These are phyloP conservation scores for Phytophthora pini DNA, from an alignment of 352 stramenopile species.

Conservation along the genomic window DNA sequence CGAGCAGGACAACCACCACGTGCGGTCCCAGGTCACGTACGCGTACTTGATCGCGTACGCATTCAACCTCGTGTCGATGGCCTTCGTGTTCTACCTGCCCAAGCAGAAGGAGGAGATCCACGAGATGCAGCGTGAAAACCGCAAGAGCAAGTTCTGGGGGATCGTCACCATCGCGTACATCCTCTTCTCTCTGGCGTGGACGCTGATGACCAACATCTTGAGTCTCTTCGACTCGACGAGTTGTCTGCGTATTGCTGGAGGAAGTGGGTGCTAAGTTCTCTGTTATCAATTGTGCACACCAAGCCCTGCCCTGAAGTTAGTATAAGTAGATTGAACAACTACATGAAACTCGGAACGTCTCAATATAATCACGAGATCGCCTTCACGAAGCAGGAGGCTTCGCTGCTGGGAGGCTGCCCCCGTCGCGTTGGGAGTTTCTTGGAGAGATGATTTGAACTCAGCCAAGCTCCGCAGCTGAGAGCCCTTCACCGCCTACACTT, in stretches of 20 bases:
- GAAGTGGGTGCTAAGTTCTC: conserved; percentile 42
- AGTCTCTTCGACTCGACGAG: conserved; percentile 57
- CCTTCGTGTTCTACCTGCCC: too few species aligned
- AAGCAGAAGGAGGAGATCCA: conserved; percentile 39
- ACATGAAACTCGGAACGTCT: too few species aligned
- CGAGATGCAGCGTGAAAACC: conserved; percentile 38
- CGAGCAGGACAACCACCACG: conserved; percentile 38
- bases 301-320: too few species aligned
- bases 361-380: too few species aligned
- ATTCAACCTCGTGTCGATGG: conserved; percentile 42
- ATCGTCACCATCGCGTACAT: conserved; percentile 42
- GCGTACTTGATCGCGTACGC: conserved; percentile 58
- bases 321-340: too few species aligned
- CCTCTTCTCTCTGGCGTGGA: conserved; percentile 50
- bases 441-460: not conserved
- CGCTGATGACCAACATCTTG: conserved; percentile 69
- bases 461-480: conserved; percentile 7
- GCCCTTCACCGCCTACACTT: conserved; percentile 33
- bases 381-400: too few species aligned
- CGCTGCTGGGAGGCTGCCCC: too few species aligned
- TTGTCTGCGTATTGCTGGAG: conserved; percentile 57
- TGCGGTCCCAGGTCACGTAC: conserved; percentile 51
- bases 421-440: too few species aligned
- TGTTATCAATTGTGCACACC: too few species aligned
- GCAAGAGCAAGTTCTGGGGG: conserved; percentile 43